Conservation (phyloP, 805 yeast species). For the Yarrowia porcina region DNA sequence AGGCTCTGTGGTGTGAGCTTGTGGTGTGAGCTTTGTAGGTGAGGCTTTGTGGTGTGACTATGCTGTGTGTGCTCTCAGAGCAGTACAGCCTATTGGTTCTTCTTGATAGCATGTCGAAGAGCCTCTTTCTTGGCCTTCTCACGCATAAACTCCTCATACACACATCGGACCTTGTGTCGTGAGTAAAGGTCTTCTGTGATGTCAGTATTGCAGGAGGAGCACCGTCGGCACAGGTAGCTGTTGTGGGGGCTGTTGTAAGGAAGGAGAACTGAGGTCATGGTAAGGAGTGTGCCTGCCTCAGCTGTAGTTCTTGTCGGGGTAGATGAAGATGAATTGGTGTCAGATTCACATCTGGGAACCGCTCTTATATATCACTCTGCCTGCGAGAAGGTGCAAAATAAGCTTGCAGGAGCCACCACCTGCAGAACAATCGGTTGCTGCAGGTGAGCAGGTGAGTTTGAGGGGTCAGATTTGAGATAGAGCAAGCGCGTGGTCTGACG, state of each 20-base stretch:
- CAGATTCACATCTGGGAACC: background rate
- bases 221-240: constrained; percentile 2
- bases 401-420: constrained; percentile 8
- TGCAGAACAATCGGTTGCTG: constrained; percentile 19
- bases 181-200: background rate
- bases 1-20: too few species aligned
- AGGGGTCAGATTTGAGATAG: background rate
- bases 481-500: background rate
- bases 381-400: background rate
- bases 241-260: background rate
- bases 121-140: constrained; percentile 13
- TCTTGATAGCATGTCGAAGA: background rate
- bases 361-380: background rate
- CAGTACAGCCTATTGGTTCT: background rate
- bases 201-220: constrained; percentile 19
- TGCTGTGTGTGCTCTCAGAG: too few species aligned
- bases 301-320: background rate
- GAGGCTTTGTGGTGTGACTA: too few species aligned
- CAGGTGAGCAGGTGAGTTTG: background rate
- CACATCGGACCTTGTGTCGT: constrained; percentile 12
- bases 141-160: constrained; percentile 13
- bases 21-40: too few species aligned
- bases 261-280: background rate
- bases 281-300: background rate
- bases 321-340: background rate